Percentiles rank a stretch among this genome's conserved stretches.
Conservation (phyloP, 371 early-diverging fungal genomes). For the Mucor circinelloides region DNA sequence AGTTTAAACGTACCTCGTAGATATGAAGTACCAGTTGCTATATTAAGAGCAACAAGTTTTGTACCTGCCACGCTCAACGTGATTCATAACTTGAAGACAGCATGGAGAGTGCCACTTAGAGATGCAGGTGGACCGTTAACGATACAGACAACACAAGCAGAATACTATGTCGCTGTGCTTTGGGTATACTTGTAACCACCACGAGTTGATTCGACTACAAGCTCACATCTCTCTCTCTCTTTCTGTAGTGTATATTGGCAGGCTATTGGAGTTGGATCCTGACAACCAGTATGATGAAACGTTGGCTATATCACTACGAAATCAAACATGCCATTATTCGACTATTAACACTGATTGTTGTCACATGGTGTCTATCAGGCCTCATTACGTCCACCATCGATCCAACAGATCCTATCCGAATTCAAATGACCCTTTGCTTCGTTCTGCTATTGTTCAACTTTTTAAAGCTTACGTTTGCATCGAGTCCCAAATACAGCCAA, state of each 20-base stretch:
- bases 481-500: conserved; percentile 48
- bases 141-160: conserved; percentile 52
- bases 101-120: conserved; percentile 41
- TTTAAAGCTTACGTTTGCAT: conserved; percentile 54
- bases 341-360: conserved; percentile 53
- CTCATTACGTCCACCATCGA: conserved; percentile 47
- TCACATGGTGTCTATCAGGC: conserved; percentile 55
- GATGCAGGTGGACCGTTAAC: conserved; percentile 54
- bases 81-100: conserved; percentile 41
- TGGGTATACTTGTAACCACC: conserved; percentile 59
- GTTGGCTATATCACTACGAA: conserved; percentile 66
- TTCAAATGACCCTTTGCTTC: conserved; percentile 54
- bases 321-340: conserved; percentile 61
- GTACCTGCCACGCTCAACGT: conserved; percentile 53
- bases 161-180: conserved; percentile 59
- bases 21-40: conserved; percentile 22
- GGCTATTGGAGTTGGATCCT: conserved; percentile 52
- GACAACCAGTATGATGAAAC: conserved; percentile 59
- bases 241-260: conserved; percentile 12
- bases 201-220: not conserved
- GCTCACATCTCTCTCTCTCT: not conserved
- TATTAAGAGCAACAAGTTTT: conserved; percentile 31
- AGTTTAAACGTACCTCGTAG: conserved; percentile 29
- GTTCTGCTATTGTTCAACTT: conserved; percentile 51
- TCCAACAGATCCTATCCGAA: conserved; percentile 52